Percentiles rank a stretch among this genome's conserved stretches.
phyloP scores from a whole-genome alignment of 441 rosid genomes.

The Capsella rubella region DNA sequence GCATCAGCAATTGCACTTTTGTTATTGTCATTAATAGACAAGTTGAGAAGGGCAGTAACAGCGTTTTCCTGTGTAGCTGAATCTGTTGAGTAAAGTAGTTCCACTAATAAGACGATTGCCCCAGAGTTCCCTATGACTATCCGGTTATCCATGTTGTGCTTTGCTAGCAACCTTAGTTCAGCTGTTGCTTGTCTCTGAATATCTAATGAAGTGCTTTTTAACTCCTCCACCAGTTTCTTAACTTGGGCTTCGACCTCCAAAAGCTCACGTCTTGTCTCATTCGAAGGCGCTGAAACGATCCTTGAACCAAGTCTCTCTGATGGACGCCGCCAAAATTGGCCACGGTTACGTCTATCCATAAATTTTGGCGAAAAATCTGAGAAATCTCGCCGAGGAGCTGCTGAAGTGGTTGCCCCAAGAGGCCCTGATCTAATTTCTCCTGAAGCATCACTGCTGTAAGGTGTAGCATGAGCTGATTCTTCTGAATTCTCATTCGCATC shows the following conservation, averaged over 20 bases:
- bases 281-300: slow-evolving; percentile 68
- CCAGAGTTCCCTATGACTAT: slow-evolving; percentile 88
- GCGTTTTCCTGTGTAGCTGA: slow-evolving; percentile 76
- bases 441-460: slow-evolving; percentile 73
- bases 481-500: slow-evolving; percentile 69
- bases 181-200: slow-evolving; percentile 66
- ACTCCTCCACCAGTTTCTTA: slow-evolving; percentile 70
- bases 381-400: slow-evolving; percentile 57
- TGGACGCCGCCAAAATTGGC: slow-evolving; percentile 74
- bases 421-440: slow-evolving; percentile 70
- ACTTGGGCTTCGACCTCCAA: slow-evolving; percentile 78
- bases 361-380: slow-evolving; percentile 63
- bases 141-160: slow-evolving; percentile 88
- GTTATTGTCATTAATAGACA: slow-evolving; percentile 92
- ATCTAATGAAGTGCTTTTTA: slow-evolving; percentile 66
- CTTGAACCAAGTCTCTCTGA: slow-evolving; percentile 76
- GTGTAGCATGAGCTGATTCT: slow-evolving; percentile 58
- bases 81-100: slow-evolving; percentile 71
- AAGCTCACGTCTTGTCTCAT: slow-evolving; percentile 73
- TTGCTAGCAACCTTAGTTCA: slow-evolving; percentile 76
- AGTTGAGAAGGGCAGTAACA: slow-evolving; percentile 93
- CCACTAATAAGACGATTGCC: slow-evolving; percentile 68
- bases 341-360: slow-evolving; percentile 61
- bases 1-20: slow-evolving; percentile 82
- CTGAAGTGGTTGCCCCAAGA: slow-evolving; percentile 50